Conservation (phyloP, 1,284 basidiomycete genomes). For the Ganoderma sinense region DNA sequence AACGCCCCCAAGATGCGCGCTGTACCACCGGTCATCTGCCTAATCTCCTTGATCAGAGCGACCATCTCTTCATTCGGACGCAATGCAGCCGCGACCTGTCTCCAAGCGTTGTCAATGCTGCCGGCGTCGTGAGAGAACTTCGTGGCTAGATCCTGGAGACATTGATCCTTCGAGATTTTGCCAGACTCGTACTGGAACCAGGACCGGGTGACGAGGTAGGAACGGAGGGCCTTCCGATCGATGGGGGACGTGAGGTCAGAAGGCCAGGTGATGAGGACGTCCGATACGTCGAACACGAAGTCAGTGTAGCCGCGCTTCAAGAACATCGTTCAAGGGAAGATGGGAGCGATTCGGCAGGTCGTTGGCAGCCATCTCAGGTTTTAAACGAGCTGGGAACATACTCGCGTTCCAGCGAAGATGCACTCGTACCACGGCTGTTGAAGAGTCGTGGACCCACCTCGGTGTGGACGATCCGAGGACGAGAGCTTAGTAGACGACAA, state of each 20-base stretch:
- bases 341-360: neutral
- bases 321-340: slow-evolving; percentile 3
- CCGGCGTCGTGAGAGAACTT: slow-evolving; percentile 46
- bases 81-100: slow-evolving; percentile 52
- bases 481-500: neutral
- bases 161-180: slow-evolving; percentile 48
- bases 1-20: slow-evolving; percentile 59
- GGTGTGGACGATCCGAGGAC: neutral
- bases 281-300: slow-evolving; percentile 60
- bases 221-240: slow-evolving; percentile 51
- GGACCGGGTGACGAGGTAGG: slow-evolving; percentile 47
- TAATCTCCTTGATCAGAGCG: slow-evolving; percentile 52
- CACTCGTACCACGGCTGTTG: neutral
- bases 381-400: neutral
- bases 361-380: neutral
- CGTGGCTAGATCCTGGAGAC: slow-evolving; percentile 47
- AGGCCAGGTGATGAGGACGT: slow-evolving; percentile 63
- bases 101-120: slow-evolving; percentile 50
- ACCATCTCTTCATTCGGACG: slow-evolving; percentile 51
- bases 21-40: slow-evolving; percentile 38
- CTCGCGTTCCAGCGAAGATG: neutral
- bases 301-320: slow-evolving; percentile 33
- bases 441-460: neutral
- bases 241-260: slow-evolving; percentile 52
- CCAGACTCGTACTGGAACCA: slow-evolving; percentile 38